Base-by-base conservation (phyloP, 2,329 filamentous ascomycete genomes). In the Pseudogymnoascus sp. region DNA sequence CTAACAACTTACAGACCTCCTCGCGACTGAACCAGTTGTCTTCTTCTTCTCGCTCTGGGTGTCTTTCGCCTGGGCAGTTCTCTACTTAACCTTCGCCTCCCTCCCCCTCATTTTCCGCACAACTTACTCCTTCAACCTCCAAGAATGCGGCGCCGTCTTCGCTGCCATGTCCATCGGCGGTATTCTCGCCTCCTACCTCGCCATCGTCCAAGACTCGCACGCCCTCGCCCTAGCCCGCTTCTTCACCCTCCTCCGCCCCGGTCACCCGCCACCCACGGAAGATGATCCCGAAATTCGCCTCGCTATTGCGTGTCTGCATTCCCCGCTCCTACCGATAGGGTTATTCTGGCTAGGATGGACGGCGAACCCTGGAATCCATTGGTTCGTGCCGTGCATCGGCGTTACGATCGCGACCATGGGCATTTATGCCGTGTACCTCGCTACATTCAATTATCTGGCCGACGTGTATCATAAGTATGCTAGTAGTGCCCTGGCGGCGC, bases 11-110 rank as follows among this genome's bases (percentile, higher is more conserved):
- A 37, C 36, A 60, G 31, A 87, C 69, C 81, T 93, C 1, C 83
- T 93, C 14, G 77, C 88, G 67, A 92, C 89, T 0, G 89, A 93
- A 68, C 87, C 89, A 0, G 87, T 91, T 8, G 88, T 93, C 12
- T 91, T 92, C 75, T 91, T 85, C 78, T 97, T 97, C 77, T 91
- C 88, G 0, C 79, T 96, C 0, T 97, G 93, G 93, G 88, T 92
- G 0, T 83, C 90, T 0, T 97, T 97, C 74, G 88, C 88, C 18
- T 97, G 93, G 93, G 91, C 89, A 0, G 84, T 96, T 0, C 82
- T 97, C 0, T 97, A 96, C 74, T 79, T 96, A 16, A 91, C 89
- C 11, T 93, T 96, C 68, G 85, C 85, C 12, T 88, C 90, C 1
- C 84, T 96, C 4, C 90, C 92, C 0, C 81, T 95, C 3, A 86